Conservation (phyloP, 2,329 filamentous ascomycete species). For the Fusarium sp. region DNA sequence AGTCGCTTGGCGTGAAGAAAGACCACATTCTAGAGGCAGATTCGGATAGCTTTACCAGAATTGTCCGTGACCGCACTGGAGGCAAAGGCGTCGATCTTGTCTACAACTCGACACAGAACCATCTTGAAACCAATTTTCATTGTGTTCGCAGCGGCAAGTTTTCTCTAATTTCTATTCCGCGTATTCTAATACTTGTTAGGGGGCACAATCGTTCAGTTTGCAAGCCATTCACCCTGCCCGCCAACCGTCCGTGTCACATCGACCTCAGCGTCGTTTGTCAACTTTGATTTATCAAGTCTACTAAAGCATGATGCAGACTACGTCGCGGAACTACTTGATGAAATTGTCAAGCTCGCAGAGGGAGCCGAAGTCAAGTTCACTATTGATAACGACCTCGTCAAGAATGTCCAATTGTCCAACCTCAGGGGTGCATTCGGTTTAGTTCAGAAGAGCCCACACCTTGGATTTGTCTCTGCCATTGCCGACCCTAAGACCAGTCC, state of each 20-base stretch:
- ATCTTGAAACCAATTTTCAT: conserved; percentile 51
- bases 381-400: neutral
- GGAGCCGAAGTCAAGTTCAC: conserved; percentile 4
- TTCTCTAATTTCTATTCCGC: conserved; percentile 7
- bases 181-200: conserved; percentile 44
- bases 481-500: conserved; percentile 15
- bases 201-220: conserved; percentile 54
- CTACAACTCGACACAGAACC: conserved; percentile 61
- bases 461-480: conserved; percentile 43
- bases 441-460: conserved; percentile 48
- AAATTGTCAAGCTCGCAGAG: conserved; percentile 24
- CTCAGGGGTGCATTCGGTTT: conserved; percentile 48
- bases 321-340: conserved; percentile 50
- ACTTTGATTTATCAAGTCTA: conserved; percentile 54
- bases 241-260: conserved; percentile 26
- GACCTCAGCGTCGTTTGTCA: conserved; percentile 49
- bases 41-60: conserved; percentile 53
- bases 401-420: conserved; percentile 38
- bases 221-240: conserved; percentile 42
- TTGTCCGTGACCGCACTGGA: conserved; percentile 53
- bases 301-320: conserved; percentile 53
- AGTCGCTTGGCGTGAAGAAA: conserved; percentile 52
- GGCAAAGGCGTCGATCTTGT: conserved; percentile 59
- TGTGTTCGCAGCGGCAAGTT: conserved; percentile 57
- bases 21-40: conserved; percentile 58